Percentiles rank a stretch among this genome's conserved stretches.
phyloP scores from a whole-genome alignment of 1,139 yeast species.

The Candida tropicalis region DNA sequence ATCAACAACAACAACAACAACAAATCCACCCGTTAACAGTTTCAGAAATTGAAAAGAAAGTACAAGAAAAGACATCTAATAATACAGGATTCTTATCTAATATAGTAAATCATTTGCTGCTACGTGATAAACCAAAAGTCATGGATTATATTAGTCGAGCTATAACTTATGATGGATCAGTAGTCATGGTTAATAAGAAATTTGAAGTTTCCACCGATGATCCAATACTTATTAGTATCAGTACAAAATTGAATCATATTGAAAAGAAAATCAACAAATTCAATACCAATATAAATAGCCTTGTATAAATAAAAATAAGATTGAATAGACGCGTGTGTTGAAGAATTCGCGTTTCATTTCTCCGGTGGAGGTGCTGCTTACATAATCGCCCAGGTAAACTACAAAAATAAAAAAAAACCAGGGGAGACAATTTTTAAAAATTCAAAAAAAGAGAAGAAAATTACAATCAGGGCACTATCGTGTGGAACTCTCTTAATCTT shows the following conservation, averaged over 20 bases:
- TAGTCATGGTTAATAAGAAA: constrained; percentile 47
- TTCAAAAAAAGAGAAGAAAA: too few species aligned
- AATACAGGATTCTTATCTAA: constrained; percentile 21
- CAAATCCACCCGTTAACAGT: constrained; percentile 12
- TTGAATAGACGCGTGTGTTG: too few species aligned
- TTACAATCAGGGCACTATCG: too few species aligned
- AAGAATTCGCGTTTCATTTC: too few species aligned
- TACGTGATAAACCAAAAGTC: constrained; percentile 38
- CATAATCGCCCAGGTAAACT: too few species aligned
- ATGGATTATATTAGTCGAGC: constrained; percentile 49
- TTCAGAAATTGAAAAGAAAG: constrained; percentile 13
- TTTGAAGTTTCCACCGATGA: constrained; percentile 49
- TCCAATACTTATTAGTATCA: constrained; percentile 47
- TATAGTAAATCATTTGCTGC: constrained; percentile 32
- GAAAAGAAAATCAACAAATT: constrained; percentile 21
- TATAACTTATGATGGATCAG: constrained; percentile 41
- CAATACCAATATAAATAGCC: constrained; percentile 2
- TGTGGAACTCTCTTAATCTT: too few species aligned
- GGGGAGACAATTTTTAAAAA: too few species aligned
- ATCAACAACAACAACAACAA: background rate
- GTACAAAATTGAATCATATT: constrained; percentile 46
- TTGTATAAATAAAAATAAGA: too few species aligned
- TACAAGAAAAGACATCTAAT: constrained; percentile 6
- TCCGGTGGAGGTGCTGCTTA: too few species aligned
- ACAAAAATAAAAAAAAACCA: too few species aligned